Conservation (phyloP, 2,329 filamentous ascomycete genomes). For the Phyllosticta citrichinensis region DNA sequence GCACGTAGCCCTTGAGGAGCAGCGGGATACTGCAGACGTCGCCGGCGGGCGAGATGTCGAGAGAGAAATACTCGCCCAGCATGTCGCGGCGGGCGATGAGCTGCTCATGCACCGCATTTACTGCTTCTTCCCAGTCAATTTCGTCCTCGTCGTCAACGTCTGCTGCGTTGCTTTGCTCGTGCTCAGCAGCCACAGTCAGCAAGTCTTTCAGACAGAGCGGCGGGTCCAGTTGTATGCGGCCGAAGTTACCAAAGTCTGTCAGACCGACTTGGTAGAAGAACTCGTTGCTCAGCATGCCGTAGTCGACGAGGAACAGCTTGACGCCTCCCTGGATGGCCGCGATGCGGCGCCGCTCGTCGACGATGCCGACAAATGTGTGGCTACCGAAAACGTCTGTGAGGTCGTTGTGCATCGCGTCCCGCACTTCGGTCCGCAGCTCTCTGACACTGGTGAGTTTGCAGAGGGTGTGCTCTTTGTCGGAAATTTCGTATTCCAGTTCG, state of each 20-base stretch:
- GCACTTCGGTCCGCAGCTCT: slow-evolving; percentile 69
- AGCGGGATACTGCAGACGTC: slow-evolving; percentile 72
- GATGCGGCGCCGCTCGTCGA: slow-evolving; percentile 76
- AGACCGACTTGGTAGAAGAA: slow-evolving; percentile 94
- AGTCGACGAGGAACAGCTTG: slow-evolving; percentile 86
- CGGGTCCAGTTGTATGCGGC: slow-evolving; percentile 68
- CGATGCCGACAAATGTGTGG: slow-evolving; percentile 87
- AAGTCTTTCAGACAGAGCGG: slow-evolving; percentile 62
- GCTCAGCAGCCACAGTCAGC: slow-evolving; percentile 60
- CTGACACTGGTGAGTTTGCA: slow-evolving; percentile 80
- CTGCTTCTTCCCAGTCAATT: slow-evolving; percentile 55
- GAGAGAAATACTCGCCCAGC: slow-evolving; percentile 83
- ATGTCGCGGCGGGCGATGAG: slow-evolving; percentile 72
- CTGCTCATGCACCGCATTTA: slow-evolving; percentile 54
- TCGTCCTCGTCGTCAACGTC: slow-evolving; percentile 33
- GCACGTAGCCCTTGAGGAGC: slow-evolving; percentile 79
- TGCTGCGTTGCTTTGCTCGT: slow-evolving; percentile 45
- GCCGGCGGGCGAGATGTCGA: slow-evolving; percentile 70
- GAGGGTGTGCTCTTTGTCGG: slow-evolving; percentile 56
- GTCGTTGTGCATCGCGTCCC: slow-evolving; percentile 71
- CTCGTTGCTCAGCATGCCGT: slow-evolving; percentile 73
- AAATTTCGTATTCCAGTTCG: slow-evolving; percentile 59
- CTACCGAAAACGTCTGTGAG: slow-evolving; percentile 79
- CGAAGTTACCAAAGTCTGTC: slow-evolving; percentile 94
- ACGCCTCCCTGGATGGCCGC: slow-evolving; percentile 91